phyloP scores from a whole-genome alignment of 2,329 filamentous ascomycete genomes.

The Purpureocillium takamizusanense region DNA sequence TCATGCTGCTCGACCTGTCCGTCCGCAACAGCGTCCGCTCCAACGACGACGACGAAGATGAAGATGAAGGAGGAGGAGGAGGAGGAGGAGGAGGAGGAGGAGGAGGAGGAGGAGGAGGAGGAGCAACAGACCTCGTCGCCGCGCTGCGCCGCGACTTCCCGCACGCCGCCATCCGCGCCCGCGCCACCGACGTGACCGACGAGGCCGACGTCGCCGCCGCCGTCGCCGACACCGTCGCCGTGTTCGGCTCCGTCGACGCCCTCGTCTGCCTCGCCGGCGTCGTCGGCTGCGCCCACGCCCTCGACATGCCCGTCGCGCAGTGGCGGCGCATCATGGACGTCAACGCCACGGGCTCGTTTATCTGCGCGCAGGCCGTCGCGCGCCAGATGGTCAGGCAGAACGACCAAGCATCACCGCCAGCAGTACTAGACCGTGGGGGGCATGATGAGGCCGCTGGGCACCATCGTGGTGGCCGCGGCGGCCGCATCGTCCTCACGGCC shows the following conservation, averaged over 20 bases:
- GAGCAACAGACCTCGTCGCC: too few species aligned
- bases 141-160: slow-evolving; percentile 12
- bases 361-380: slow-evolving; percentile 56
- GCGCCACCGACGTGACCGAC: slow-evolving; percentile 11
- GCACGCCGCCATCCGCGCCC: slow-evolving; percentile 4
- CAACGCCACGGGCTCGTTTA: slow-evolving; percentile 62
- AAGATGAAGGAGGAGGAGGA: too few species aligned
- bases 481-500: slow-evolving; percentile 57
- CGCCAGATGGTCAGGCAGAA: slow-evolving; percentile 42
- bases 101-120: too few species aligned
- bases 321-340: slow-evolving; percentile 60
- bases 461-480: slow-evolving; percentile 24
- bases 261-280: slow-evolving; percentile 46
- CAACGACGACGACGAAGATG: too few species aligned
- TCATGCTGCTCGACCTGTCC: slow-evolving; percentile 53
- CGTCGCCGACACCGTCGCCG: slow-evolving; percentile 3
- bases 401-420: slow-evolving; percentile 7
- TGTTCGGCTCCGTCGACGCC: slow-evolving; percentile 12
- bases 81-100: too few species aligned
- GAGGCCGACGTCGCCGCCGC: slow-evolving; percentile 8
- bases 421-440: too few species aligned
- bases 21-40: too few species aligned
- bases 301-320: slow-evolving; percentile 33
- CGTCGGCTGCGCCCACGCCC: slow-evolving; percentile 50
- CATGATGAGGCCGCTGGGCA: too few species aligned